Conservation (phyloP, 352 stramenopile genomes). For the Phytopythium montanum region DNA sequence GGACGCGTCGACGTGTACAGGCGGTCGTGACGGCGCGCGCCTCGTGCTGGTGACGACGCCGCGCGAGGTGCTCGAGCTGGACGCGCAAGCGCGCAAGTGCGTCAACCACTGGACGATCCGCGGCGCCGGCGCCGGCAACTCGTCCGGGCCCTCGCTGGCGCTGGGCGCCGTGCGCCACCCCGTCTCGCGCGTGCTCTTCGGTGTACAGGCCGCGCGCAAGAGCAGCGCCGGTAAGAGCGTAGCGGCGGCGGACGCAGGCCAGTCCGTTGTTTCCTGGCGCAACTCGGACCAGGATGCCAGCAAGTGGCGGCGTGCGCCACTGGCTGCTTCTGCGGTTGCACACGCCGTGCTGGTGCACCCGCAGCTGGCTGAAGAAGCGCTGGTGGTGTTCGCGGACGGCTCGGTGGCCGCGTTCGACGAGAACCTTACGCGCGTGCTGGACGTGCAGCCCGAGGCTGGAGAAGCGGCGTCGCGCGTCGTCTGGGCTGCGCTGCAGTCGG, state of each 20-base stretch:
- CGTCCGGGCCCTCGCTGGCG: constrained; percentile 25
- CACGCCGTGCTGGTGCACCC: constrained; percentile 56
- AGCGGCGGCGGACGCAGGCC: constrained; percentile 8
- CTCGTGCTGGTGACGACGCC: constrained; percentile 59
- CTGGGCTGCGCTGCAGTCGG: constrained; percentile 54
- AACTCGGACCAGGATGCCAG: constrained; percentile 57
- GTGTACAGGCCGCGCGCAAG: constrained; percentile 35
- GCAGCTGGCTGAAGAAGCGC: constrained; percentile 51
- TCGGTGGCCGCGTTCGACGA: constrained; percentile 57
- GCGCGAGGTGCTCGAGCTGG: constrained; percentile 68
- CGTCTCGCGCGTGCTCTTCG: constrained; percentile 50
- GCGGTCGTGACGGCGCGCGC: constrained; percentile 45
- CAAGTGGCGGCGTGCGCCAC: constrained; percentile 48
- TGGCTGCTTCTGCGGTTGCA: constrained; percentile 28
- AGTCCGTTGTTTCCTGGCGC: constrained; percentile 56
- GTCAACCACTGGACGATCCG: constrained; percentile 78
- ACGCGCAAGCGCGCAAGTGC: constrained; percentile 56
- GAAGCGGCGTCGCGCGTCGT: constrained; percentile 27
- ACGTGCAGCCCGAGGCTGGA: constrained; percentile 10
- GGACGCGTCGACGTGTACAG: constrained; percentile 30
- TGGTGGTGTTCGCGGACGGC: constrained; percentile 66
- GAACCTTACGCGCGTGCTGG: constrained; percentile 34
- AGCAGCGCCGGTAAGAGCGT: constrained; percentile 13
- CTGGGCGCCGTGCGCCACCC: constrained; percentile 57
- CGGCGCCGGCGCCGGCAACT: constrained; percentile 33